A percentile compares a stretch with the other conserved stretches of the same genome.
phyloP scores from a whole-genome alignment of 345 rosid species.

The Adansonia digitata region DNA sequence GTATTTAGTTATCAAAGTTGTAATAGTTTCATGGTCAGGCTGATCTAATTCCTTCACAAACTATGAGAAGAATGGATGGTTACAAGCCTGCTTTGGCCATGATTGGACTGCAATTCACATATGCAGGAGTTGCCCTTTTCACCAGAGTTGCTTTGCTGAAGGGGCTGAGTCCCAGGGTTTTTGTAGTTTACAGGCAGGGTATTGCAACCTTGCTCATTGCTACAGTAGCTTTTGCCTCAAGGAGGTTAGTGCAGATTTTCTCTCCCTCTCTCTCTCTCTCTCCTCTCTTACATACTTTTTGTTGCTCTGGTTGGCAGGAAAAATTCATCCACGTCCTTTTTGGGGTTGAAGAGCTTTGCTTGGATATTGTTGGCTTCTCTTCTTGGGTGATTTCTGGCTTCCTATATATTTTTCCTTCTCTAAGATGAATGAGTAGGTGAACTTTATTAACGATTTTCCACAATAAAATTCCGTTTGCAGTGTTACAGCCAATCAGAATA shows the following conservation, averaged over 20 bases:
- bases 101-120: constrained; percentile 26
- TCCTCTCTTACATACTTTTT: not conserved
- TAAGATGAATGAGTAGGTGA: not conserved
- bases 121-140: constrained; percentile 30
- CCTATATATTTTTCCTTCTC: not conserved
- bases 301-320: constrained; percentile 12
- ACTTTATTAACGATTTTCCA: not conserved
- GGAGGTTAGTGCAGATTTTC: constrained; percentile 9
- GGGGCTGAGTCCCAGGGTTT: constrained; percentile 31
- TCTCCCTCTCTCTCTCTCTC: not conserved
- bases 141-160: constrained; percentile 28
- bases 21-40: not conserved
- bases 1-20: not conserved
- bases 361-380: constrained; percentile 33
- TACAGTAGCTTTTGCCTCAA: constrained; percentile 31
- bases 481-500: constrained; percentile 31
- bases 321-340: constrained; percentile 12
- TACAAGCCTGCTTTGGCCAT: constrained; percentile 27
- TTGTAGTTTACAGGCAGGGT: constrained; percentile 31
- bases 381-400: constrained; percentile 20
- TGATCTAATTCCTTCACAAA: not conserved
- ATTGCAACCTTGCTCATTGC: constrained; percentile 30
- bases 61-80: constrained; percentile 14
- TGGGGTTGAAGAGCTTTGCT: constrained; percentile 26
- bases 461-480: constrained; percentile 7